Evolutionary conservation across 257 asterid species (phyloP).

Genomic region (Coffea canephora): DNA sequence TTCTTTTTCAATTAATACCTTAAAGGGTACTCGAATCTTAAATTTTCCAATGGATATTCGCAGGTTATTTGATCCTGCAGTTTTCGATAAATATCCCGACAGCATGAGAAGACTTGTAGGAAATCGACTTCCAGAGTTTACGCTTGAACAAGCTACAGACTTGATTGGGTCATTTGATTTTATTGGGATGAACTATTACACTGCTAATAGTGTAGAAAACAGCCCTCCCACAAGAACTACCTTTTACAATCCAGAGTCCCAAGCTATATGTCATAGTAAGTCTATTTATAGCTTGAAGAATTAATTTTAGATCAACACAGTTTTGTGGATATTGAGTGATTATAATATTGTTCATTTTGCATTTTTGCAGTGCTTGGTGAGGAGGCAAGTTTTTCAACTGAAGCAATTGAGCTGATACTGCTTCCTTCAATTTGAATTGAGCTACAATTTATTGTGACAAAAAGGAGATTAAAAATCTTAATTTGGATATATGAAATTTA

Average conservation of each 20-base stretch:
- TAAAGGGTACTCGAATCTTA: not conserved
- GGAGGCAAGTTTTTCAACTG: not conserved
- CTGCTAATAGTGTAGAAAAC: not conserved
- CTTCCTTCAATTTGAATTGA: not conserved
- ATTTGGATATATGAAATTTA: too few species aligned
- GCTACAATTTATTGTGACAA: not conserved
- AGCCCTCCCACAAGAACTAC: not conserved
- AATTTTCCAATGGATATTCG: not conserved
- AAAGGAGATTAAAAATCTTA: not conserved
- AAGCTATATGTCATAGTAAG: not conserved
- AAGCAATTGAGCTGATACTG: not conserved
- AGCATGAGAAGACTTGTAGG: slow-evolving; percentile 10
- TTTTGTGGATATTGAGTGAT: too few species aligned
- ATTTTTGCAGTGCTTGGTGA: not conserved
- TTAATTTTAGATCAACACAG: not conserved
- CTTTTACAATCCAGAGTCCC: not conserved
- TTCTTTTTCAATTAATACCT: not conserved
- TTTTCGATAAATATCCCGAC: slow-evolving; percentile 6
- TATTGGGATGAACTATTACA: slow-evolving; percentile 15
- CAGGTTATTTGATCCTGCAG: slow-evolving; percentile 8
- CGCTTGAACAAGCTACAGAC: not conserved
- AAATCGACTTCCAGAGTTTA: slow-evolving; percentile 13
- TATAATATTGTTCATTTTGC: not conserved
- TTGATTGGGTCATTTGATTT: slow-evolving; percentile 15
- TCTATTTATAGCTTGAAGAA: not conserved